These are phyloP conservation scores for Candida insectorum DNA, from an alignment of 805 yeast species.

Conservation along the genomic window DNA sequence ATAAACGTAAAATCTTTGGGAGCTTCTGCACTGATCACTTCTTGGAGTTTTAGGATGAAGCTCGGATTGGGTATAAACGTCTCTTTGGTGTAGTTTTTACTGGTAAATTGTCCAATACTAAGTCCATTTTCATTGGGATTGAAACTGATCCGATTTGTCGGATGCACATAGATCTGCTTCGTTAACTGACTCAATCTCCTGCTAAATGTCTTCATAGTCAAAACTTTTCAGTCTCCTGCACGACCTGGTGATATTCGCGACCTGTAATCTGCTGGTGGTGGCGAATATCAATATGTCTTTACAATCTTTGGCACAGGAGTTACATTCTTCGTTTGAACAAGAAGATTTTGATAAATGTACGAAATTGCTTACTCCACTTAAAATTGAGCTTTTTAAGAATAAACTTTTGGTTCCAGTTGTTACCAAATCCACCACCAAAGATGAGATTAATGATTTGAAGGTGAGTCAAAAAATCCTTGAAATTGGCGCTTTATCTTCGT, in stretches of 20 bases:
- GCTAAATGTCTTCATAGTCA: conserved; percentile 3
- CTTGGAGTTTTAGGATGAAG: conserved; percentile 27
- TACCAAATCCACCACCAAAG: conserved; percentile 29
- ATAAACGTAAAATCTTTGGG: conserved; percentile 50
- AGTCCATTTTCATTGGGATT: conserved; percentile 6
- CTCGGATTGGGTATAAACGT: conserved; percentile 21
- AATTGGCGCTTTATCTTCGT: conserved; percentile 78
- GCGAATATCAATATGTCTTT: no score
- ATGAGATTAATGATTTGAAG: conserved; percentile 60
- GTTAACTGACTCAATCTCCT: conserved; percentile 9
- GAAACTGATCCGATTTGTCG: conserved; percentile 9
- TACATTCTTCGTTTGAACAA: conserved; percentile 60
- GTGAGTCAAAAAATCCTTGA: conserved; percentile 83
- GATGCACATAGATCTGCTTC: conserved; percentile 11
- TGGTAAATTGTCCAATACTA: conserved; percentile 8
- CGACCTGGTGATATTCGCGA: no score
- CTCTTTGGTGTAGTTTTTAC: conserved; percentile 4
- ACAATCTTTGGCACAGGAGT: conserved; percentile 64
- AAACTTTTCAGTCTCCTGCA: no score
- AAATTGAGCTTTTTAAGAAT: conserved; percentile 74
- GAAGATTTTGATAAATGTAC: conserved; percentile 62
- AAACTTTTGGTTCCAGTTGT: conserved; percentile 67
- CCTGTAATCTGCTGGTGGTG: no score
- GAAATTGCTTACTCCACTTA: conserved; percentile 63
- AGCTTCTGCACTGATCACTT: conserved; percentile 19